phyloP scores from a whole-genome alignment of 176 grass and related monocot genomes.

The Pontederia crassipes region DNA sequence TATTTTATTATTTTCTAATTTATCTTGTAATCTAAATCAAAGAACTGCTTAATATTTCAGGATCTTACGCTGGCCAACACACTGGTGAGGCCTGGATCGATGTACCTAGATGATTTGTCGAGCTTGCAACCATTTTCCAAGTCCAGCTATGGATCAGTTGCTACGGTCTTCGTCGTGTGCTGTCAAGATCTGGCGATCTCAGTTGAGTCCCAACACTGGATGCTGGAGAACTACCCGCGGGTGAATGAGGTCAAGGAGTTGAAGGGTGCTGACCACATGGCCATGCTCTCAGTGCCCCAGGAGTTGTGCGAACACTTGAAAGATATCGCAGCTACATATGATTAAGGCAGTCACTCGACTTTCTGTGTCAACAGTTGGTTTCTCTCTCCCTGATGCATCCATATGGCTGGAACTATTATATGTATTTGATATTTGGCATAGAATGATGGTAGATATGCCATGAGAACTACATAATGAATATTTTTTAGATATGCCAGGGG shows the following conservation, averaged over 20 bases:
- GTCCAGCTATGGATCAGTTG: constrained; percentile 27
- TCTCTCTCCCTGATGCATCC: too few relatives aligned
- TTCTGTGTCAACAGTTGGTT: too few relatives aligned
- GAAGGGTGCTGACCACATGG: constrained; percentile 37
- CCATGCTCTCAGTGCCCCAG: constrained; percentile 33
- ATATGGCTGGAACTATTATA: too few relatives aligned
- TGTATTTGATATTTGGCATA: too few relatives aligned
- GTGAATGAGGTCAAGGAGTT: constrained; percentile 21
- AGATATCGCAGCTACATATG: constrained; percentile 12
- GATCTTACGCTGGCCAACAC: constrained; percentile 27
- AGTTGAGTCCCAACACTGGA: constrained; percentile 14
- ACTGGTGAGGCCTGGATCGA: constrained; percentile 9
- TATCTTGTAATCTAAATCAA: too few relatives aligned
- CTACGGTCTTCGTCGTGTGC: constrained; percentile 26
- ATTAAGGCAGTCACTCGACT: too few relatives aligned
- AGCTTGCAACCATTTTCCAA: neutral
- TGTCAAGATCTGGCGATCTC: neutral
- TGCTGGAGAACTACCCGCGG: constrained; percentile 28
- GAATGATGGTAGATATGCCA: too few relatives aligned
- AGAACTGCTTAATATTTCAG: neutral
- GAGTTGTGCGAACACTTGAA: constrained; percentile 24
- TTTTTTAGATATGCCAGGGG: too few relatives aligned
- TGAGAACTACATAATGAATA: too few relatives aligned
- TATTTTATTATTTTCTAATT: too few relatives aligned
- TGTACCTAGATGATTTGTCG: constrained; percentile 18